Evolutionary conservation across 1,284 basidiomycete genomes (phyloP), one percentile per base, ranked within the genome.

Genomic region (Pseudozyma sp.): DNA sequence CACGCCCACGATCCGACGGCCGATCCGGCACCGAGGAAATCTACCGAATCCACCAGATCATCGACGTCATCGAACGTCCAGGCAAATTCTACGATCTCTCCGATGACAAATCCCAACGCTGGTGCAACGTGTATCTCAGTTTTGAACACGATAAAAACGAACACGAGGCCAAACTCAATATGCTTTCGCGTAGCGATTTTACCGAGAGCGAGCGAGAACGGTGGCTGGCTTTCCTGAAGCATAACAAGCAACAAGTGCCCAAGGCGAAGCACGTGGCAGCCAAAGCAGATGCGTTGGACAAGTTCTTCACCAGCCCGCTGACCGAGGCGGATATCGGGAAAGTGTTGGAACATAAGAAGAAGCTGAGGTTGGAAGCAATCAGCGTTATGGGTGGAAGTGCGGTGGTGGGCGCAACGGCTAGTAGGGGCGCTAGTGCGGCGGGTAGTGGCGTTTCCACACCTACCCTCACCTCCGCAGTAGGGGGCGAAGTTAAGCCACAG

Each of bases 21-120:
- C 88, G 89, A 36, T 31, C 49, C 54, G 85, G 87, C 7, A 88
- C 88, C 7, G 82, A 88, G 63, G 87, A 88, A n/a, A 89, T 92
- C 39, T 97, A 97, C 85, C 90, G 94, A 50, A 88, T 94, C 58
- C 94, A 93, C 83, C 90, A 93, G 84, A 88, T 97, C 43, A 45
- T 66, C 90, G 89, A 88, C 71, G 86, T 92, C 36, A 85, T 87
- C 39, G 85, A 87, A 59, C 88, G 89, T 52, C 81, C 86, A 3
- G 86, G 88, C 16, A 91, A 90, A 76, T 88, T 90, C 2, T 97
- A 97, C 86, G 90, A 90, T 66, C 86, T 97, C 57, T 91, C 94
- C 69, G 87, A 43, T 5, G 75, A 77, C 36, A 25, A 51, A 0
- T 67, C 68, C 10, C 77, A 73, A 25, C 64, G 65, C n/a, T 82